A percentile compares a stretch with the other conserved stretches of the same genome.
These are phyloP conservation scores for Antonospora locustae DNA, from an alignment of 371 early-diverging fungal species.

Conservation along the genomic window DNA sequence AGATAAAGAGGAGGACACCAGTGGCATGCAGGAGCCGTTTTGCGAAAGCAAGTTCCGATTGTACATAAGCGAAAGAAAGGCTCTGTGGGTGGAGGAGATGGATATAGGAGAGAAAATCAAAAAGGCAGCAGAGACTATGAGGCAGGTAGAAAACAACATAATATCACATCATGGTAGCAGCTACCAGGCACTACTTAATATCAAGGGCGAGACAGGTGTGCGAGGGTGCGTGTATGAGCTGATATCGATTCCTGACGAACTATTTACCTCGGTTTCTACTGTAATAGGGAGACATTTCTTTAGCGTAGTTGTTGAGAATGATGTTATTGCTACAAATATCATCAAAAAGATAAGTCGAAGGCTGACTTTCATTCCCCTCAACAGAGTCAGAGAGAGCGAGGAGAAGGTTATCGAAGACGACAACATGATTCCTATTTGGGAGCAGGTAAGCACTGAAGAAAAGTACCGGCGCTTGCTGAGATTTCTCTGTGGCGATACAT, in stretches of 20 bases:
- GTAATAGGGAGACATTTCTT: constrained; percentile 61
- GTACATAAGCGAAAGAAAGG: constrained; percentile 63
- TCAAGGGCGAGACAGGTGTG: constrained; percentile 55
- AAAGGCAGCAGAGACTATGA: constrained; percentile 18
- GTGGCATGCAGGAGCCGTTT: no score
- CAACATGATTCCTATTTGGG: constrained; percentile 9
- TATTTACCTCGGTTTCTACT: constrained; percentile 41
- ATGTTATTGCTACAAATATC: constrained; percentile 66
- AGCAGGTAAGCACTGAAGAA: constrained; percentile 30
- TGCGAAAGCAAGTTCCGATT: constrained; percentile 57
- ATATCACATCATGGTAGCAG: constrained; percentile 18
- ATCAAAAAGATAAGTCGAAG: constrained; percentile 68
- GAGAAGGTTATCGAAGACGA: constrained; percentile 10
- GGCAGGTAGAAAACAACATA: constrained; percentile 17
- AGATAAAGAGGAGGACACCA: no score
- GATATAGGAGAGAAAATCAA: constrained; percentile 58
- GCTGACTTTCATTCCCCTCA: constrained; percentile 87
- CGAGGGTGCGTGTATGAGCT: constrained; percentile 50
- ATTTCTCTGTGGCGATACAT: constrained; percentile 38
- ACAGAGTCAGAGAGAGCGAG: constrained; percentile 13
- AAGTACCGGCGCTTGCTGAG: constrained; percentile 28
- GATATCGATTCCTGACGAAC: constrained; percentile 44
- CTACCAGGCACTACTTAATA: constrained; percentile 18
- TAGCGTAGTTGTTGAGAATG: constrained; percentile 85
- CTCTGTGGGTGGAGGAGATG: constrained; percentile 76